Evolutionary conservation across 1,284 basidiomycete genomes (phyloP), one percentile per base, ranked within the genome.

Genomic region (Cryptococcus amylolentus): DNA sequence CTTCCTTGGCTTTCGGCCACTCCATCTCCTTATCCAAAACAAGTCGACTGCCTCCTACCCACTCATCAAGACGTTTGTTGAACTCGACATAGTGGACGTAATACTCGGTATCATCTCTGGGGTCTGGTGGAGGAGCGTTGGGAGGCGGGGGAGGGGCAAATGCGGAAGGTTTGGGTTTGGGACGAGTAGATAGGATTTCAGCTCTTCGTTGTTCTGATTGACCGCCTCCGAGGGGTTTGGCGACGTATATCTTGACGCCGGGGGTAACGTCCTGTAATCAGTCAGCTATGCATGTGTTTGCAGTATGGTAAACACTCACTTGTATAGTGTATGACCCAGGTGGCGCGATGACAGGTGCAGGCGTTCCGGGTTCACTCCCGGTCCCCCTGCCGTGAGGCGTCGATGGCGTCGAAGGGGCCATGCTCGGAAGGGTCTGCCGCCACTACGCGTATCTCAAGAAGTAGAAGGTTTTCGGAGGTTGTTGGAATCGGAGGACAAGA

Each of bases 31-130:
- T 83, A 57, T 81, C 83, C 31, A 94, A 81, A 48, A 97, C 83
- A 57, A 99, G 83, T 37, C 93, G 84, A 3, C 88, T 87, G 16
- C 89, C 91, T 27, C 87, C 81, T n/a, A 99, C 88, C 96, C 96
- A 99, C 64, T 97, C 96, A 76, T 99, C 96, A 51, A 98, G 82
- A 69, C 96, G 92, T 79, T 97, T 96, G 81, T 97, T 98, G 82
- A 96, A 97, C 67, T 91, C 86, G 70, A 95, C 90, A 86, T 94
- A 98, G 72, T 98, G 94, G 39, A 96, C 90, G 72, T 97, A 98
- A 81, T 88, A 97, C 76, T 98, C 93, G 70, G 86, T 83, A 69
- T 89, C 87, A 73, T 92, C 88, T 39, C 71, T 67, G 1, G 74
- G 69, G 57, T 75, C 71, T 13, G 72, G 64, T 23, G 71, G 58